These are phyloP conservation scores for Skeletonema grethae DNA, from an alignment of 108 stramenopile genomes.

Conservation along the genomic window DNA sequence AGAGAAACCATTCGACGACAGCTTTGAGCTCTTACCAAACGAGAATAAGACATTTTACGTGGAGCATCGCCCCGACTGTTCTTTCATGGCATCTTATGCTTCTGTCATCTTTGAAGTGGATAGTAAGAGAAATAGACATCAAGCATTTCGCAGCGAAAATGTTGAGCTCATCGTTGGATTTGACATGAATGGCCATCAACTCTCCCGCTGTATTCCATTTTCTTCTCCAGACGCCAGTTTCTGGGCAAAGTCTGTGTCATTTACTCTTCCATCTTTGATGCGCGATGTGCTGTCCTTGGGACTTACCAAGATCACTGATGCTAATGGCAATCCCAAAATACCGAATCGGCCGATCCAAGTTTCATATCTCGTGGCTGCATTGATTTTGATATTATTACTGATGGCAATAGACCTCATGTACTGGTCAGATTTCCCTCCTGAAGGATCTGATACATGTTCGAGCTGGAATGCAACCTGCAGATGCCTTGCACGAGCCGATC, in stretches of 20 bases:
- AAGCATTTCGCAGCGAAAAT: slow-evolving; percentile 32
- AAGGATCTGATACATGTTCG: slow-evolving; percentile 9
- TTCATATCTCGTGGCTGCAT: slow-evolving; percentile 22
- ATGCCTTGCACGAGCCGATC: slow-evolving; percentile 77
- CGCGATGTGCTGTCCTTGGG: slow-evolving; percentile 25
- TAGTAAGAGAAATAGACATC: slow-evolving; percentile 13
- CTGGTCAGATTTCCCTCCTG: slow-evolving; percentile 21
- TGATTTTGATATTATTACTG: slow-evolving; percentile 22
- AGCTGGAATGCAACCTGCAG: slow-evolving; percentile 65
- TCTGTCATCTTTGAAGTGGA: slow-evolving; percentile 55
- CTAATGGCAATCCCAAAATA: slow-evolving; percentile 12
- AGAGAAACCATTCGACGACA: slow-evolving; percentile 16
- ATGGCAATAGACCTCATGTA: slow-evolving; percentile 30
- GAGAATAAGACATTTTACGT: slow-evolving; percentile 64
- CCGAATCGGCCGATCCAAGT: slow-evolving; percentile 18
- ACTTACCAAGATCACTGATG: slow-evolving; percentile 16
- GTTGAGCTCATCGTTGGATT: slow-evolving; percentile 58
- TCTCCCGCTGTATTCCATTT: slow-evolving; percentile 40
- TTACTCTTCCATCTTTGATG: slow-evolving; percentile 20
- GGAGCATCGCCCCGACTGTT: slow-evolving; percentile 69
- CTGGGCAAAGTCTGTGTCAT: slow-evolving; percentile 20
- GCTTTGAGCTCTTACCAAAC: slow-evolving; percentile 66
- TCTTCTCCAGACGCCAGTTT: slow-evolving; percentile 15
- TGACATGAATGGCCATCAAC: slow-evolving; percentile 40
- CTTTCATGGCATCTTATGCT: slow-evolving; percentile 54